Evolutionary conservation across 2,329 filamentous ascomycete genomes (phyloP), one percentile per base, ranked within the genome.

Genomic region (Ophiocordyceps camponoti-floridani): DNA sequence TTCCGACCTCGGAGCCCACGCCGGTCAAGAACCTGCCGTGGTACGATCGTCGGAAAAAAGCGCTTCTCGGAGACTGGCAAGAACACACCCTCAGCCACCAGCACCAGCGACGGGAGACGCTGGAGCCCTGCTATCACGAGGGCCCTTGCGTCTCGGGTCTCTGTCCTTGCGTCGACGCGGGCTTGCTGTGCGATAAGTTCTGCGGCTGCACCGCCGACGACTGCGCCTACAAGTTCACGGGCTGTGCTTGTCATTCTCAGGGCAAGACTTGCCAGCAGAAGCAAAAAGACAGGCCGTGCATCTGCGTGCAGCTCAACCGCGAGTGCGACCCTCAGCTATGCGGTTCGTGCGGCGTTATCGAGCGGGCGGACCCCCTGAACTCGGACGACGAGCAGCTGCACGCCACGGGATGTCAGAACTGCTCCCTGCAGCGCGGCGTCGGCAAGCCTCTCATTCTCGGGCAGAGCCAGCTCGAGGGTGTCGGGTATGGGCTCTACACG

Each of bases 291-390:
- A 62, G 60, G 47, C 69, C 71, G 4, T 91, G 85, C 55, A 78
- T 82, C 13, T 93, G 85, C 53, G 67, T 77, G 18, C 69, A 73
- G 53, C 68, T 85, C 44, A 82, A 84, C 51, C 73, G 85, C 37
- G 85, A 93, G 61, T 93, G 85, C 54, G 85, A 91, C 52, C 77
- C 84, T 2, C 76, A 82, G 47, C 66, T 89, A 12, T 93, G 85
- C 54, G 69, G 69, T 14, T 68, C 66, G 9, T 91, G 85, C 52
- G 84, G 84, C 27, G 82, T 79, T 0, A 56, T 66, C 11, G 75
- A 84, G 47, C 71, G 82, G 2, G 72, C 84, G 3, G 77, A 88
- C 53, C 82, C 81, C 0, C 61, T 67, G n/a, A 80, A 84, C 51
- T 70, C 73, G 6, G 68, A 79, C 44, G 64, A 80, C 42, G 69